Percentiles rank a stretch among this genome's conserved stretches.
Evolutionary conservation across 345 rosid species (phyloP).

Genomic region (Populus davidiana): DNA sequence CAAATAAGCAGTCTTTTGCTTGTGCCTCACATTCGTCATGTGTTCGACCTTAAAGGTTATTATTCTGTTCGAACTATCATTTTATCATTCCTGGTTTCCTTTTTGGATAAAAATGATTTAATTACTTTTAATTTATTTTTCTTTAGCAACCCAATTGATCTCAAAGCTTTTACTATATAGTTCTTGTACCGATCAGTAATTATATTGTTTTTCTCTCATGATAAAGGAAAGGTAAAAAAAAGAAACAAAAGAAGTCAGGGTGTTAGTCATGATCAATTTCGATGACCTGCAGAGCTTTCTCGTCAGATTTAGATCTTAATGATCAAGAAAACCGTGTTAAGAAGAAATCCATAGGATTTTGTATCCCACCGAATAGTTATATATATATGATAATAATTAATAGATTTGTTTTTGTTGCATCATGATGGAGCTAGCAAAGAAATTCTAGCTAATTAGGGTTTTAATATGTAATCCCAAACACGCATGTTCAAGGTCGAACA

Average conservation of each 20-base stretch:
- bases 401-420: neutral
- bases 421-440: neutral
- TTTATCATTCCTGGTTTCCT: neutral
- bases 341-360: no score
- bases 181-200: neutral
- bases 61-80: neutral
- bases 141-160: neutral
- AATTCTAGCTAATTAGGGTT: conserved; percentile 11
- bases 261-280: neutral
- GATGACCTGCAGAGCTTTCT: neutral
- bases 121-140: neutral
- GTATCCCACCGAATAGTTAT: no score
- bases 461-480: neutral
- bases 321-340: no score
- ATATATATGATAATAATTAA: no score
- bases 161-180: neutral
- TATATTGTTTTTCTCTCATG: neutral
- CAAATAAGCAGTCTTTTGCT: conserved; percentile 36
- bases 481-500: conserved; percentile 49
- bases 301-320: no score
- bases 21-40: conserved; percentile 32
- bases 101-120: neutral
- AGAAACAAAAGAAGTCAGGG: no score
- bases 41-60: conserved; percentile 27
- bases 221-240: neutral